Evolutionary conservation across 352 stramenopile genomes (phyloP), one percentile per base, ranked within the genome.

Genomic region (Phytopythium mirpurense): DNA sequence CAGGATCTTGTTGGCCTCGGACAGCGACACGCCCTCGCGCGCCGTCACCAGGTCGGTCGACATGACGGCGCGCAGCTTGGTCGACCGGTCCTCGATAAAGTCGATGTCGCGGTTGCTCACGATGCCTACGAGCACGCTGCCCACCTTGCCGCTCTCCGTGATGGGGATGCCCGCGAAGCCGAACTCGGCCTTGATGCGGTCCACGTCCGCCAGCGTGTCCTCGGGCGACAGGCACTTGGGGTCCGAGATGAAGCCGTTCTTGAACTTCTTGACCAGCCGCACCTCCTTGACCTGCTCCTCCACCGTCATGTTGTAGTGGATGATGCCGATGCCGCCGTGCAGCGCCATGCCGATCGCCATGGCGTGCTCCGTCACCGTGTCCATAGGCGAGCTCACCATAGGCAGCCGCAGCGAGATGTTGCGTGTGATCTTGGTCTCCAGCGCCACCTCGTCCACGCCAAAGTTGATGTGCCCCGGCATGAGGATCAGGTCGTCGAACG

Each of bases 291-390:
- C 95, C 77, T 99, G 97, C 47, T 97, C 87, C 48, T 97, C 83
- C 27, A 97, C 78, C 16, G 74, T 88, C 68, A 97, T 97, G 86
- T 99, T 99, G 70, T 98, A 98, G 73, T 99, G 97, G 52, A 99
- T 91, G 55, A 99, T 97, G 36, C 97, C 97, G 55, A 99, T 96
- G 19, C 95, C 91, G 18, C 97, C 97, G 62, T 99, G 95, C 18
- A 99, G 76, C 16, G 97, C 97, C 78, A 99, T 99, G 23, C 84
- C 84, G 54, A 99, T 99, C 23, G 97, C 97, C 96, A 99, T 99
- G 52, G 90, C 84, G 35, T 91, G 74, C 68, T 99, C 97, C 21
- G 97, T 99, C 34, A 99, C 97, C 19, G 97, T 99, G 79, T 99
- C 97, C 97, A 99, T 99, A 2, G 97, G 97, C 44, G 94, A 98